Evolutionary conservation across 2,329 filamentous ascomycete species (phyloP), one percentile per base, ranked within the genome.

Genomic region (Diaporthe longicolla): DNA sequence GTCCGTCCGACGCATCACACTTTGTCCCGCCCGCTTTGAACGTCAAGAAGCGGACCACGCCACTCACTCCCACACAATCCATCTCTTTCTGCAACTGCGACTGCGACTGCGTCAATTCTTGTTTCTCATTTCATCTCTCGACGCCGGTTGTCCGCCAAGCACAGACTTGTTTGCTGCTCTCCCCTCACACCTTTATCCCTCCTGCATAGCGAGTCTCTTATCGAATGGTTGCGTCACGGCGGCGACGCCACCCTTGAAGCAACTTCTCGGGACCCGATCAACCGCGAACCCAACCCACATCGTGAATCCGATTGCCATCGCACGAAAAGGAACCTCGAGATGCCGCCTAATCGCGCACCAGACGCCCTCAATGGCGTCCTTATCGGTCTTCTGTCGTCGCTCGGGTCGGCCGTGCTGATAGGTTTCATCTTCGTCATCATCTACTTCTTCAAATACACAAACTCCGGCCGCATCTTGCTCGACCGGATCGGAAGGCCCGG

Each of bases 391-490:
- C 89, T 98, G 76, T 98, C 95, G 52, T 97, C 96, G 19, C 96
- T 98, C 84, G 96, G 95, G 76, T 97, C 95, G 52, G 96, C 96
- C 58, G 90, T 94, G 43, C 87, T 98, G 73, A 95, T 97, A 76
- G 93, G 94, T 73, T 83, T 97, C 76, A 87, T 97, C 74, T 92
- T 96, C 79, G 87, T 93, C 71, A 86, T 97, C 81, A 91, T 98
- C 82, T 98, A 98, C 84, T 97, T 98, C 86, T 97, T 98, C 84
- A 91, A 94, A 84, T 97, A 97, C 83, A 98, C 96, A 50, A 91
- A 89, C 71, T 93, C 93, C 68, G 96, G 96, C 57, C 91, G 96
- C 78, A 98, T 99, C 81, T 91, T 98, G 76, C 90, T 99, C 78
- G 97, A 99, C 85, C 92, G 96, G 77, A 93, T 99, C 82, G 95